Conservation (phyloP, 352 stramenopile genomes). For the Phytophthora nicotianae region DNA sequence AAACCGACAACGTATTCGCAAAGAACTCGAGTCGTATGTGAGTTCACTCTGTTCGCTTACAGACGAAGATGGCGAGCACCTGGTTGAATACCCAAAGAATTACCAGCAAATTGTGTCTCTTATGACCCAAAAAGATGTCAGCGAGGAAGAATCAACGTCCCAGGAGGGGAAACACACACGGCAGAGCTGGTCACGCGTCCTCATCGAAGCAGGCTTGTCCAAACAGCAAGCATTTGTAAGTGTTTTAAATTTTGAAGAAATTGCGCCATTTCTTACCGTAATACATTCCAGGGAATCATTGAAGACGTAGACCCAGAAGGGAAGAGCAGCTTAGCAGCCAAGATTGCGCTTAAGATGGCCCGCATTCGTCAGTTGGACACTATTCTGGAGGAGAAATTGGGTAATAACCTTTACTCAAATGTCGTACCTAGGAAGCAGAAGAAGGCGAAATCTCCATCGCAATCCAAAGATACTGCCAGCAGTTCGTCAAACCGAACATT, state of each 20-base stretch:
- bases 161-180: constrained; percentile 13
- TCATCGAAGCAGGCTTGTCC: constrained; percentile 64
- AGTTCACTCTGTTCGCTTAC: constrained; percentile 37
- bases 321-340: constrained; percentile 42
- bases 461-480: background rate
- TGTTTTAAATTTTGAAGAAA: background rate
- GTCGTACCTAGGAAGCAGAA: constrained; percentile 32
- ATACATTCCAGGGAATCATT: constrained; percentile 40
- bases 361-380: constrained; percentile 64
- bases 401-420: constrained; percentile 59
- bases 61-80: constrained; percentile 53
- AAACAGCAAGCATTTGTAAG: constrained; percentile 73
- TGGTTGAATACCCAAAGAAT: constrained; percentile 65
- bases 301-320: constrained; percentile 44
- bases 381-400: constrained; percentile 67
- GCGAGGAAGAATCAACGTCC: constrained; percentile 18
- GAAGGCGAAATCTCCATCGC: constrained; percentile 7
- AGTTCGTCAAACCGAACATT: constrained; percentile 17
- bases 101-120: constrained; percentile 69
- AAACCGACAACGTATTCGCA: constrained; percentile 42
- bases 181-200: constrained; percentile 62
- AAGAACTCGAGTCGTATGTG: constrained; percentile 57
- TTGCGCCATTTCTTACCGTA: background rate
- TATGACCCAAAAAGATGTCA: constrained; percentile 66
- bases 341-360: constrained; percentile 79